phyloP scores from a whole-genome alignment of 805 yeast species.

The Metschnikowia noctiluminum region DNA sequence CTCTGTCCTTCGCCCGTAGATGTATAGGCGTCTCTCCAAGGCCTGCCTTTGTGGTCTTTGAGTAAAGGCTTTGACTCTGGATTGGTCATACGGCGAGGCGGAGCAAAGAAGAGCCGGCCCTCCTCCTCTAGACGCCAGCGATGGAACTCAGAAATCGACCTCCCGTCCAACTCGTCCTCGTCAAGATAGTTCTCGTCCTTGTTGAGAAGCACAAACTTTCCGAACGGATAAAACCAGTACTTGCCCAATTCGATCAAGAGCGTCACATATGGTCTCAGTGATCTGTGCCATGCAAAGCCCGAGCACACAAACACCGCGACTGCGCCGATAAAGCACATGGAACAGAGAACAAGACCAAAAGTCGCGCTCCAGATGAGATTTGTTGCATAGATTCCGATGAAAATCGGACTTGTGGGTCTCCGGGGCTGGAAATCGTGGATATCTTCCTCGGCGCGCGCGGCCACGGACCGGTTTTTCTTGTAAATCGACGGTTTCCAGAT shows the following conservation, averaged over 20 bases:
- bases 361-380: constrained; percentile 73
- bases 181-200: constrained; percentile 76
- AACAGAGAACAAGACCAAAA: constrained; percentile 61
- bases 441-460: constrained; percentile 86
- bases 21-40: constrained; percentile 36
- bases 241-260: constrained; percentile 59
- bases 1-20: constrained; percentile 22
- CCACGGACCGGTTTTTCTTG: constrained; percentile 89
- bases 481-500: constrained; percentile 98
- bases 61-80: constrained; percentile 36
- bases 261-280: constrained; percentile 59
- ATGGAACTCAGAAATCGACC: constrained; percentile 78
- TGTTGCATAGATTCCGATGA: constrained; percentile 60
- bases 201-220: constrained; percentile 75
- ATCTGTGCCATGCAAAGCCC: constrained; percentile 41
- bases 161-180: constrained; percentile 89
- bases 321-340: constrained; percentile 51
- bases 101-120: constrained; percentile 78
- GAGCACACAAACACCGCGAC: constrained; percentile 42
- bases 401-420: constrained; percentile 47
- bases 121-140: constrained; percentile 82
- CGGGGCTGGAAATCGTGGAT: constrained; percentile 68
- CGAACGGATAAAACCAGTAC: constrained; percentile 85
- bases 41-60: constrained; percentile 42
- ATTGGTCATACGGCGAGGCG: constrained; percentile 44